These are phyloP conservation scores for Cyclotella baltica DNA, from an alignment of 108 stramenopile species.

Conservation along the genomic window DNA sequence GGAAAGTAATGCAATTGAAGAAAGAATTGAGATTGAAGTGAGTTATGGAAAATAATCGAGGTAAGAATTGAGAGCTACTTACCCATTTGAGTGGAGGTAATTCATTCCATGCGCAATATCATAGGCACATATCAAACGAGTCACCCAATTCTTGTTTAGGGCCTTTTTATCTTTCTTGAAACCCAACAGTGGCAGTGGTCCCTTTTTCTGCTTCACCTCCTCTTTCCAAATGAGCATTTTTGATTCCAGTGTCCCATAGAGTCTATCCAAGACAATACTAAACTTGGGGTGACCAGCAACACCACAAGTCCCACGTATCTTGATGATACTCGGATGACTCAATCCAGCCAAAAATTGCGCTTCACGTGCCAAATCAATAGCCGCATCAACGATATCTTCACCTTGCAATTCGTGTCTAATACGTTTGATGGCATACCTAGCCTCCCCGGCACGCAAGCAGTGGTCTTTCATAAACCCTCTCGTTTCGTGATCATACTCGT, in stretches of 20 bases:
- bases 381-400: slow-evolving; percentile 60
- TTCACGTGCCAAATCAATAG: slow-evolving; percentile 80
- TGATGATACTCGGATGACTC: slow-evolving; percentile 46
- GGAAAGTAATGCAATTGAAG: not conserved
- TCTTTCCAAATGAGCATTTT: slow-evolving; percentile 62
- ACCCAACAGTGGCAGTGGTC: slow-evolving; percentile 45
- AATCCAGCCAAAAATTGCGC: slow-evolving; percentile 65
- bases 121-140: slow-evolving; percentile 67
- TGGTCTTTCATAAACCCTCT: slow-evolving; percentile 65
- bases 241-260: slow-evolving; percentile 75
- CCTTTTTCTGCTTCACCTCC: slow-evolving; percentile 25
- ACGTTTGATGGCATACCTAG: slow-evolving; percentile 82
- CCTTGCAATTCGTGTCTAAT: slow-evolving; percentile 54
- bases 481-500: slow-evolving; percentile 58
- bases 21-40: no score
- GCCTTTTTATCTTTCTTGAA: slow-evolving; percentile 28
- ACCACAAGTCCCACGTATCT: slow-evolving; percentile 54
- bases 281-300: slow-evolving; percentile 46
- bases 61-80: not conserved
- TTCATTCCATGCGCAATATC: slow-evolving; percentile 70
- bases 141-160: slow-evolving; percentile 52
- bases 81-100: slow-evolving; percentile 63
- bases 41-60: no score
- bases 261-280: slow-evolving; percentile 74
- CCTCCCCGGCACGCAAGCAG: slow-evolving; percentile 61